These are phyloP conservation scores for Cutaneotrichosporon curvatum DNA, from an alignment of 1,284 basidiomycete species.

Conservation along the genomic window DNA sequence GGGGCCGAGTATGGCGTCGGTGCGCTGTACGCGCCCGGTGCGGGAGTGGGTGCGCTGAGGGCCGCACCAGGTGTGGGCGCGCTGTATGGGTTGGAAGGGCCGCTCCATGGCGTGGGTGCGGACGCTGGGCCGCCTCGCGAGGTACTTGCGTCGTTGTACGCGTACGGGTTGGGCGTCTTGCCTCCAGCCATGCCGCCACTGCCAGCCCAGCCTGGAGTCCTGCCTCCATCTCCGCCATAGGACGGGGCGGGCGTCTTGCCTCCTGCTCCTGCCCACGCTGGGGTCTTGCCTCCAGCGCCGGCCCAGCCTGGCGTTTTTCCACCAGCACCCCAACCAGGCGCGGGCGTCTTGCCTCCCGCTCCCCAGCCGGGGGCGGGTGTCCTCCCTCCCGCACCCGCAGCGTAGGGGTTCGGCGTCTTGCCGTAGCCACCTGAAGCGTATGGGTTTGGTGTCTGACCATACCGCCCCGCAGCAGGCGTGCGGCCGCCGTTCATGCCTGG, in stretches of 20 bases:
- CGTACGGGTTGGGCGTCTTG: conserved; percentile 58
- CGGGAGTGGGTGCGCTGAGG: conserved; percentile 49
- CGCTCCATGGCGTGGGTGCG: conserved; percentile 53
- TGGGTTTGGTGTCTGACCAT: conserved; percentile 63
- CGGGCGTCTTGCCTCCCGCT: conserved; percentile 51
- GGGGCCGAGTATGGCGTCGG: conserved; percentile 47
- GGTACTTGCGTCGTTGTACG: conserved; percentile 25
- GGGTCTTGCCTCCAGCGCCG: conserved; percentile 44
- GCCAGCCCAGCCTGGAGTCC: conserved; percentile 42
- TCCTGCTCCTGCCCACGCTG: conserved; percentile 52
- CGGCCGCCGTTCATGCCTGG: conserved; percentile 22
- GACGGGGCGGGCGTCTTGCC: conserved; percentile 32
- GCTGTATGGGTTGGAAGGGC: conserved; percentile 22
- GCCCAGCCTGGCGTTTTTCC: conserved; percentile 53
- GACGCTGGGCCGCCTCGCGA: conserved; percentile 16
- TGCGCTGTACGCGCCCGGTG: conserved; percentile 37
- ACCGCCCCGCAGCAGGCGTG: conserved; percentile 43
- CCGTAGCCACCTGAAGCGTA: conserved; percentile 51
- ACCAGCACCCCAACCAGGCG: conserved; percentile 55
- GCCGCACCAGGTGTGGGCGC: conserved; percentile 40
- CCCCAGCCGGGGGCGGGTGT: conserved; percentile 57
- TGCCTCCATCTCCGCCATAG: conserved; percentile 30
- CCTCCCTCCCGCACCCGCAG: conserved; percentile 46
- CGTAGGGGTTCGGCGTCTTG: conserved; percentile 65
- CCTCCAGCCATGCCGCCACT: conserved; percentile 13